phyloP scores from a whole-genome alignment of 2,329 filamentous ascomycete species.

The Xylariaceae sp. region DNA sequence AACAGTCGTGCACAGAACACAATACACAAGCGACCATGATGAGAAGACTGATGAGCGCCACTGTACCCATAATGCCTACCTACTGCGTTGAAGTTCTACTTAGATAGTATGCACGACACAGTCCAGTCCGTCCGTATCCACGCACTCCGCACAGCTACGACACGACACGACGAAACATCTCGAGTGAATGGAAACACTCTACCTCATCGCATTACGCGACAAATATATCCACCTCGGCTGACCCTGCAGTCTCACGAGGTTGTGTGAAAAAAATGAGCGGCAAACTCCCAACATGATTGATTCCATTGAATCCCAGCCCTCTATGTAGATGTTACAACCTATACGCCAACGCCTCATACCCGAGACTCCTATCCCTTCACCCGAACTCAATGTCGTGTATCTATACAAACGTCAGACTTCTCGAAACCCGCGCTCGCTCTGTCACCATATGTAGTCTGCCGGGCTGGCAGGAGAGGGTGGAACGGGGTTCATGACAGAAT shows the following conservation, averaged over 20 bases:
- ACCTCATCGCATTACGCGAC: slow-evolving; percentile 2
- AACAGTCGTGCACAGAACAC: too few species aligned
- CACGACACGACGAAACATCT: too few species aligned
- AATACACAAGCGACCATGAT: too few species aligned
- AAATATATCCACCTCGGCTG: background rate
- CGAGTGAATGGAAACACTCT: background rate
- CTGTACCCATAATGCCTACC: too few species aligned
- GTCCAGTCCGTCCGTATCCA: too few species aligned
- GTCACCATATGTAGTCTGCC: background rate
- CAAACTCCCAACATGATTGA: slow-evolving; percentile 17
- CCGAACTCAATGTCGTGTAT: slow-evolving; percentile 13
- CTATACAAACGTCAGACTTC: slow-evolving; percentile 25
- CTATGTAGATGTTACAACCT: slow-evolving; percentile 12
- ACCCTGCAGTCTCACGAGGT: slow-evolving; percentile 5
- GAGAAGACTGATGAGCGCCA: too few species aligned
- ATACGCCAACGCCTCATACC: slow-evolving; percentile 6
- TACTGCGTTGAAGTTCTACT: too few species aligned
- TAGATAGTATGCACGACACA: too few species aligned
- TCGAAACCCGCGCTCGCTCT: slow-evolving; percentile 6
- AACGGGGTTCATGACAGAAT: slow-evolving; percentile 8
- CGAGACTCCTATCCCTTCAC: slow-evolving; percentile 1
- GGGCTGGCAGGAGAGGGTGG: slow-evolving; percentile 4
- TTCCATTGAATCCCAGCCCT: slow-evolving; percentile 19
- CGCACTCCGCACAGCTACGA: too few species aligned
- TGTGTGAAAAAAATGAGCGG: slow-evolving; percentile 7